These are phyloP conservation scores for Colletotrichum tanaceti DNA, from an alignment of 2,329 filamentous ascomycete species.

Conservation along the genomic window DNA sequence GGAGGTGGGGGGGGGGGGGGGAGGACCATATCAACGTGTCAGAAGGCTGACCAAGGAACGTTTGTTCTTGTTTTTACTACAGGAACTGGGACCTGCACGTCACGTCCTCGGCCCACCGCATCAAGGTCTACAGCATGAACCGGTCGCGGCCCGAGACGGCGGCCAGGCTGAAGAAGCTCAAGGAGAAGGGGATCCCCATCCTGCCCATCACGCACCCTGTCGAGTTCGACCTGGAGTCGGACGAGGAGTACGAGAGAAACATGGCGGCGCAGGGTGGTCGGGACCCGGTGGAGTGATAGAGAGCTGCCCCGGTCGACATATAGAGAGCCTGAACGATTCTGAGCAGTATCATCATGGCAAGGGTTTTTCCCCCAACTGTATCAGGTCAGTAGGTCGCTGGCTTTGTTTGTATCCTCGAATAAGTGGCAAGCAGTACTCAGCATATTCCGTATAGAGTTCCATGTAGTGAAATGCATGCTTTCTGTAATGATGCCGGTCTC, in stretches of 20 bases:
- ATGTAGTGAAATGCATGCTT: too few relatives aligned
- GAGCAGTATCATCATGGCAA: too few relatives aligned
- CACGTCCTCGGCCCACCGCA: conserved; percentile 69
- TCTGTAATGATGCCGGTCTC: too few relatives aligned
- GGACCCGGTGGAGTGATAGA: conserved; percentile 13
- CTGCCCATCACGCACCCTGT: conserved; percentile 65
- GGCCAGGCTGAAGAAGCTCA: conserved; percentile 62
- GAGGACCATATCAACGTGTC: not conserved
- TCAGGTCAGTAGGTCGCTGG: too few relatives aligned
- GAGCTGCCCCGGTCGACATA: not conserved
- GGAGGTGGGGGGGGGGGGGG: too few relatives aligned
- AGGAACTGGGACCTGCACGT: conserved; percentile 77
- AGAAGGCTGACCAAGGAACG: conserved; percentile 42
- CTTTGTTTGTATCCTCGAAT: too few relatives aligned
- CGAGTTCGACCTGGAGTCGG: conserved; percentile 59
- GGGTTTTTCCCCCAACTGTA: too few relatives aligned
- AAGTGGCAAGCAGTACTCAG: too few relatives aligned
- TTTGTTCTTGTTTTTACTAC: conserved; percentile 43
- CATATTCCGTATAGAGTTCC: too few relatives aligned
- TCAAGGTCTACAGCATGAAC: conserved; percentile 74
- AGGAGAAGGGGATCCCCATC: conserved; percentile 60
- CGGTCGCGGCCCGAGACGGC: conserved; percentile 60
- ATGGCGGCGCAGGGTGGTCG: conserved; percentile 23
- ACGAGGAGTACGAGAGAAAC: conserved; percentile 59
- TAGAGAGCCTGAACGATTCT: too few relatives aligned